Conservation (phyloP, 1,284 basidiomycete genomes). For the Ustilago nuda region DNA sequence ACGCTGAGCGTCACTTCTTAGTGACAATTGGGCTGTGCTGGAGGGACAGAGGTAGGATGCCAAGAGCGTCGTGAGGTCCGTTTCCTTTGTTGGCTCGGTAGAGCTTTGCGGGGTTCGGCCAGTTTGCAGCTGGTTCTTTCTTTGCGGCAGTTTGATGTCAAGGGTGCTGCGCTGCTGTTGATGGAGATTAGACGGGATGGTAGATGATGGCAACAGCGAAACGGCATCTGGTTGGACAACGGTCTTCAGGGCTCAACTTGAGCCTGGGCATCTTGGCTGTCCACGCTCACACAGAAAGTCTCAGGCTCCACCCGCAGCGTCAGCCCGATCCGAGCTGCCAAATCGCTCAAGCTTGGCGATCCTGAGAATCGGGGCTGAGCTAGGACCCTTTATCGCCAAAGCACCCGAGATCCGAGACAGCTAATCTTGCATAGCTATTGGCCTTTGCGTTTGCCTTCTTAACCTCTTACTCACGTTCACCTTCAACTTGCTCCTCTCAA, state of each 20-base stretch:
- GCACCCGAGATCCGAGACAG: conserved; percentile 27
- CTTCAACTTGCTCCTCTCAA: neutral
- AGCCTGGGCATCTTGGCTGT: neutral
- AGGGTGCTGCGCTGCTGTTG: neutral
- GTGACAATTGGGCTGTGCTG: neutral
- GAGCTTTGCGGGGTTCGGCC: neutral
- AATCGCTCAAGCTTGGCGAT: conserved; percentile 8
- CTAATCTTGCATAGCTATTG: conserved; percentile 8
- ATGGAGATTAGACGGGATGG: conserved; percentile 26
- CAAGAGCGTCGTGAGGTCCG: neutral
- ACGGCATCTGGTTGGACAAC: no score
- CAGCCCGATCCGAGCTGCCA: conserved; percentile 32
- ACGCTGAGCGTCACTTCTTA: neutral
- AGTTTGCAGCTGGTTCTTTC: neutral
- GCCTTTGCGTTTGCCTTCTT: conserved; percentile 10
- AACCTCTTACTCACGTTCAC: neutral
- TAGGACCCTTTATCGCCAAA: conserved; percentile 18
- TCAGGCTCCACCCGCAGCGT: conserved; percentile 1
- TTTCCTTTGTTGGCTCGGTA: no score
- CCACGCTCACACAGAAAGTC: neutral
- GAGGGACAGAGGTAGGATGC: neutral
- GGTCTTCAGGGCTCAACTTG: neutral
- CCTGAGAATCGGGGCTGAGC: conserved; percentile 4
- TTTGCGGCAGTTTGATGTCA: neutral
- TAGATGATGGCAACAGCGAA: neutral